Conservation (phyloP, 2,329 filamentous ascomycete species). For the Coleophoma eucalyptorum region DNA sequence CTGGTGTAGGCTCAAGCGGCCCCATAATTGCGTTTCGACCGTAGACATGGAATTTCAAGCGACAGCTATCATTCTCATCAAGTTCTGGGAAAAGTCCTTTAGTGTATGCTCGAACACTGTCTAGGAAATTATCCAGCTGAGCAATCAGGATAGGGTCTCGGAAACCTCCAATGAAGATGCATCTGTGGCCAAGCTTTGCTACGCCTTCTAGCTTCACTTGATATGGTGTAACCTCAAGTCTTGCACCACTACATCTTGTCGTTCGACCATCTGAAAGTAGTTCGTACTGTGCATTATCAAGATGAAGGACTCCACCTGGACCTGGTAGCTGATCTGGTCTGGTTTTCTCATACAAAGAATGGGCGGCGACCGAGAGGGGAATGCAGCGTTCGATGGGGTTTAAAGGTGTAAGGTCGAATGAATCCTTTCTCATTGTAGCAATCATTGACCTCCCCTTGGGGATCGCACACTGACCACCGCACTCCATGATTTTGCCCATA, state of each 20-base stretch:
- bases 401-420: conserved; percentile 42
- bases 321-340: conserved; percentile 44
- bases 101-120: too few relatives aligned
- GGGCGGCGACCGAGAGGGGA: conserved; percentile 43
- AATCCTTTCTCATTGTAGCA: conserved; percentile 27
- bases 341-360: conserved; percentile 50
- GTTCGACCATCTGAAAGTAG: conserved; percentile 33
- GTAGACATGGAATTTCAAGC: too few relatives aligned
- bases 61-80: too few relatives aligned
- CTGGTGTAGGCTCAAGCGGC: too few relatives aligned
- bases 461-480: conserved; percentile 35
- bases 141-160: conserved; percentile 40
- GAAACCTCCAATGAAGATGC: conserved; percentile 40
- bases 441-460: conserved; percentile 31
- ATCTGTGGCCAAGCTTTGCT: conserved; percentile 35
- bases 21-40: too few relatives aligned
- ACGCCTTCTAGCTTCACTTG: conserved; percentile 46
- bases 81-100: too few relatives aligned
- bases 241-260: conserved; percentile 33
- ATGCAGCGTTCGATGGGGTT: conserved; percentile 37
- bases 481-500: conserved; percentile 54
- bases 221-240: conserved; percentile 24
- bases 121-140: conserved; percentile 33
- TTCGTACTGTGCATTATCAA: conserved; percentile 36
- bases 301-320: conserved; percentile 41